A percentile compares a stretch with the other conserved stretches of the same genome.
Conservation (phyloP, 2,329 filamentous ascomycete species). For the Alternaria brassicae region DNA sequence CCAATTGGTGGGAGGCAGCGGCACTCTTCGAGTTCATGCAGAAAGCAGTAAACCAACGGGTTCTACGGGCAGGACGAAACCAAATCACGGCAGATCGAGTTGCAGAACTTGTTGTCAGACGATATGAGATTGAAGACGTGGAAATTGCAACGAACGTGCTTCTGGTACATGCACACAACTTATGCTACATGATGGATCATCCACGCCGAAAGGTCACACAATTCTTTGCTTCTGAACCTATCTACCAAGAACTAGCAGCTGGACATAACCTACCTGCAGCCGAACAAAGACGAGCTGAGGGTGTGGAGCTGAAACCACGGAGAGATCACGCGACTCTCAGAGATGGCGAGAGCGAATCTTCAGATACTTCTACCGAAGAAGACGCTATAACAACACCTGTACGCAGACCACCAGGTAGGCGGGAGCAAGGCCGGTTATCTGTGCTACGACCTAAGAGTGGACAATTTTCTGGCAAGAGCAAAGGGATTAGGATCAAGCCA, state of each 20-base stretch:
- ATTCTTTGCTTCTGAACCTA: conserved; percentile 42
- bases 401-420: conserved; percentile 25
- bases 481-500: conserved; percentile 19
- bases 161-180: conserved; percentile 46
- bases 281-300: conserved; percentile 41
- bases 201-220: conserved; percentile 39
- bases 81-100: conserved; percentile 44
- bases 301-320: conserved; percentile 39
- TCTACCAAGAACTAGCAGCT: conserved; percentile 41
- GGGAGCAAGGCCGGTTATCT: conserved; percentile 43
- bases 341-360: conserved; percentile 32
- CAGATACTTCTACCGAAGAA: conserved; percentile 33
- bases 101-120: conserved; percentile 43
- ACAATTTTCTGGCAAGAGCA: conserved; percentile 48
- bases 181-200: conserved; percentile 51
- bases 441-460: conserved; percentile 45
- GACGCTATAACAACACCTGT: conserved; percentile 29
- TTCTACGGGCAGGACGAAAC: conserved; percentile 36
- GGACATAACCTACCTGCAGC: conserved; percentile 39
- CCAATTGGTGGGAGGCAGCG: conserved; percentile 51
- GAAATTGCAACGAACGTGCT: conserved; percentile 44
- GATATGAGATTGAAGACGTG: conserved; percentile 48
- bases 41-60: conserved; percentile 45
- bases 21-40: conserved; percentile 52
- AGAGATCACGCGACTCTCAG: conserved; percentile 37